Percentiles rank a stretch among this genome's conserved stretches.
phyloP scores from a whole-genome alignment of 2,329 filamentous ascomycete species.

The Diaporthe citrichinensis region DNA sequence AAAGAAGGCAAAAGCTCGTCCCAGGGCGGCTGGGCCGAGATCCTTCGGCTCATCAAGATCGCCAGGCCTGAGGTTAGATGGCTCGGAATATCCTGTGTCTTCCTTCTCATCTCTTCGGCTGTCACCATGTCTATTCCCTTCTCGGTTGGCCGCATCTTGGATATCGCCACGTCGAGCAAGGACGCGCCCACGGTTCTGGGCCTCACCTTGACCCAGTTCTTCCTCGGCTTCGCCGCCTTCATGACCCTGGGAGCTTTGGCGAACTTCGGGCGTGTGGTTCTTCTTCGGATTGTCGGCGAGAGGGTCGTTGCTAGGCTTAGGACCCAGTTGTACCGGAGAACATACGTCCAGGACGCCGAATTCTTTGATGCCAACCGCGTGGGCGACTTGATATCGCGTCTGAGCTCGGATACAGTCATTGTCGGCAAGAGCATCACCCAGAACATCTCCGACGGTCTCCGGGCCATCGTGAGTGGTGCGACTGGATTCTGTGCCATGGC shows the following conservation, averaged over 20 bases:
- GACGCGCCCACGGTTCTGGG: conserved; percentile 84
- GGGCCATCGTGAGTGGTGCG: conserved; percentile 88
- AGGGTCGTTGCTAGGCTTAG: conserved; percentile 91
- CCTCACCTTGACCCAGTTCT: conserved; percentile 88
- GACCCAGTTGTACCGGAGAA: conserved; percentile 90
- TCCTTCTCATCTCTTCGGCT: conserved; percentile 89
- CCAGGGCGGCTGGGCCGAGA: conserved; percentile 76
- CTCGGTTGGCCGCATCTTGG: conserved; percentile 95
- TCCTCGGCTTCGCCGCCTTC: conserved; percentile 81
- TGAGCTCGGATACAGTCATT: conserved; percentile 96
- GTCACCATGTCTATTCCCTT: conserved; percentile 98
- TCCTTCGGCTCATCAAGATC: conserved; percentile 90
- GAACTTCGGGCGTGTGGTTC: conserved; percentile 94
- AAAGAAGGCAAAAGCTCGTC: conserved; percentile 78
- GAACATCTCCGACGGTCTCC: conserved; percentile 95
- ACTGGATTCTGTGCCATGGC: conserved; percentile 95
- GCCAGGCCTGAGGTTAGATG: conserved; percentile 86
- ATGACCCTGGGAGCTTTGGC: conserved; percentile 87
- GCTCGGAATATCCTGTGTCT: conserved; percentile 83
- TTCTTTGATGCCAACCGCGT: conserved; percentile 99
- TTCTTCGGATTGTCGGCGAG: conserved; percentile 94
- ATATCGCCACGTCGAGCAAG: conserved; percentile 84
- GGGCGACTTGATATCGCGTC: conserved; percentile 93
- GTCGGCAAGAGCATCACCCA: conserved; percentile 99
- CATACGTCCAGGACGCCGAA: conserved; percentile 97